Conservation (phyloP, 2,329 filamentous ascomycete species). For the Cyclaneusma minus region DNA sequence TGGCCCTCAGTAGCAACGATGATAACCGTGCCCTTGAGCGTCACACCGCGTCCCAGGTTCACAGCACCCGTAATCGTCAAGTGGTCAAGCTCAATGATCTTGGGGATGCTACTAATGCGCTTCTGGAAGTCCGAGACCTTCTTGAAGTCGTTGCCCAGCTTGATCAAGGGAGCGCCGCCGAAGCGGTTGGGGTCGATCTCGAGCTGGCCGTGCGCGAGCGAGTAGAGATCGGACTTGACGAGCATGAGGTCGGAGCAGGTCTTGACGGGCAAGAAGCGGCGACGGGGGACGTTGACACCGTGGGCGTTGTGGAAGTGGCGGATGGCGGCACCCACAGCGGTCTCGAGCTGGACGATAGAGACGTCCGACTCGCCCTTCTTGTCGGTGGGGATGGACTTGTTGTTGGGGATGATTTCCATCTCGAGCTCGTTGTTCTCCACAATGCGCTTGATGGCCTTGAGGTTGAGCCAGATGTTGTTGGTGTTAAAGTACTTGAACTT, state of each 20-base stretch:
- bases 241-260: constrained; percentile 99
- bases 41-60: constrained; percentile 90
- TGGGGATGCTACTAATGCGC: constrained; percentile 73
- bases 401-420: constrained; percentile 99
- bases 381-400: constrained; percentile 94
- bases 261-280: constrained; percentile 98
- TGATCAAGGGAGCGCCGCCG: constrained; percentile 92
- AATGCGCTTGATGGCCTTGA: constrained; percentile 93
- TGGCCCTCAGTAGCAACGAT: constrained; percentile 96
- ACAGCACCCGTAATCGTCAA: constrained; percentile 95
- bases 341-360: constrained; percentile 96
- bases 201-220: constrained; percentile 93
- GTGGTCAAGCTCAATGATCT: constrained; percentile 84
- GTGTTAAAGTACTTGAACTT: constrained; percentile 99
- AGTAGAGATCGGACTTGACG: constrained; percentile 98
- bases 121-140: constrained; percentile 97
- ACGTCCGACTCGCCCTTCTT: constrained; percentile 99
- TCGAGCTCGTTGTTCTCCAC: constrained; percentile 96
- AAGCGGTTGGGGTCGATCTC: constrained; percentile 95
- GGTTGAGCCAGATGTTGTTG: constrained; percentile 99
- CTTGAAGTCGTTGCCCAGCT: constrained; percentile 98
- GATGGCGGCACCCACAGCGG: constrained; percentile 93
- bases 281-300: constrained; percentile 94
- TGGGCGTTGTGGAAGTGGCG: constrained; percentile 98
- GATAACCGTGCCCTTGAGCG: constrained; percentile 95